A percentile compares a stretch with the other conserved stretches of the same genome.
phyloP scores from a whole-genome alignment of 2,329 filamentous ascomycete genomes.

The Westerdykella aurantiaca region DNA sequence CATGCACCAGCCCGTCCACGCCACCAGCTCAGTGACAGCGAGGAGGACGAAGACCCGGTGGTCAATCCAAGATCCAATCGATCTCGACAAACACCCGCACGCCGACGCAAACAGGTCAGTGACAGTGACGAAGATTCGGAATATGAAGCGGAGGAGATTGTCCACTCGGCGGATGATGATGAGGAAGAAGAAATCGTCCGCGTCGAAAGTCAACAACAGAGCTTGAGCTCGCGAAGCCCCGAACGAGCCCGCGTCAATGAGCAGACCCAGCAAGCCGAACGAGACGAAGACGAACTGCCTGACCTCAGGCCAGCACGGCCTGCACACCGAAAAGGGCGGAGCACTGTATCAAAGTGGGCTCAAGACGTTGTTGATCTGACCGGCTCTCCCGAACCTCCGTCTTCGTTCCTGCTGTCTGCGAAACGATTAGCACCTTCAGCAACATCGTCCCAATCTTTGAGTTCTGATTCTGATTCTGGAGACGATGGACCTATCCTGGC shows the following conservation, averaged over 20 bases:
- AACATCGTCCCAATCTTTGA: conserved; percentile 25
- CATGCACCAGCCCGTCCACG: conserved; percentile 8
- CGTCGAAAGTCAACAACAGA: neutral
- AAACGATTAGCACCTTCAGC: conserved; percentile 13
- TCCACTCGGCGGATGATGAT: neutral
- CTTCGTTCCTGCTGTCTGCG: conserved; percentile 15
- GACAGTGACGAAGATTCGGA: conserved; percentile 1
- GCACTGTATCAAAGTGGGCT: conserved; percentile 25
- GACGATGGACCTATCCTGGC: conserved; percentile 24
- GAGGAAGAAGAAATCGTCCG: neutral
- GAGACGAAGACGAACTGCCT: conserved; percentile 1
- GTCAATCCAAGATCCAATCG: conserved; percentile 13
- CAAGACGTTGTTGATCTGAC: conserved; percentile 32
- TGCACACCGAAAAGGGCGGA: conserved; percentile 18
- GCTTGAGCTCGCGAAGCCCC: neutral
- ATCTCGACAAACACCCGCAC: conserved; percentile 10
- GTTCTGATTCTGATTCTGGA: conserved; percentile 20
- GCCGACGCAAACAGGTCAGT: neutral
- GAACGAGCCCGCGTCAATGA: neutral
- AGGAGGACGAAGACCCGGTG: conserved; percentile 19
- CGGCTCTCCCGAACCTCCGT: conserved; percentile 18
- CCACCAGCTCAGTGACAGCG: neutral
- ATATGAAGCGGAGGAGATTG: neutral
- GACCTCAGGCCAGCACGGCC: conserved; percentile 1
- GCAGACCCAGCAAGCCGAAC: neutral